A percentile compares a stretch with the other conserved stretches of the same genome.
These are phyloP conservation scores for Lycium ferocissimum DNA, from an alignment of 257 asterid genomes.

Conservation along the genomic window DNA sequence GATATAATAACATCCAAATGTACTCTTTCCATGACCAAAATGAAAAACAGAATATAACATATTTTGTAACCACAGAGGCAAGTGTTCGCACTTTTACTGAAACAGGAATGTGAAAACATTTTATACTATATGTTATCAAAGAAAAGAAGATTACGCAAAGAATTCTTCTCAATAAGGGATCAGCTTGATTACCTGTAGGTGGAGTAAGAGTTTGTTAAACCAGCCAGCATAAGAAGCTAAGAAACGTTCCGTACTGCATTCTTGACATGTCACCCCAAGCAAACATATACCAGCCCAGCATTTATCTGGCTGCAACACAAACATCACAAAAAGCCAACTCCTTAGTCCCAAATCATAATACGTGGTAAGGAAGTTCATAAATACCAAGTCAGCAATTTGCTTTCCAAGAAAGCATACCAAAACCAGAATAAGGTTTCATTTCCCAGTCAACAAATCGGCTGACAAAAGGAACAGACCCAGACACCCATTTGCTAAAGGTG, in stretches of 20 bases:
- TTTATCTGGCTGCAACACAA: slow-evolving; percentile 76
- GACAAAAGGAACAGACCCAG: not conserved
- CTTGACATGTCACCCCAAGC: slow-evolving; percentile 89
- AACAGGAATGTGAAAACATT: not conserved
- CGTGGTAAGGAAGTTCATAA: not conserved
- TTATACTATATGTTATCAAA: not conserved
- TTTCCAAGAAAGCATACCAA: not conserved
- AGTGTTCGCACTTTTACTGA: not conserved
- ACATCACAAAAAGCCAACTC: slow-evolving; percentile 11
- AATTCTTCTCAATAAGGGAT: not conserved
- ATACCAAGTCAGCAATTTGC: not conserved
- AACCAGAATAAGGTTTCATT: not conserved
- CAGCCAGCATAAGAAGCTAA: slow-evolving; percentile 69
- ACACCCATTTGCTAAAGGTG: not conserved
- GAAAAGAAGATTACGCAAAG: not conserved
- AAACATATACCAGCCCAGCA: slow-evolving; percentile 88
- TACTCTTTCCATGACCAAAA: slow-evolving; percentile 9
- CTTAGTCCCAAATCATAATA: not conserved
- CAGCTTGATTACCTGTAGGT: slow-evolving; percentile 68
- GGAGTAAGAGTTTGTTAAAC: slow-evolving; percentile 64
- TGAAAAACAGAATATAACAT: not conserved
- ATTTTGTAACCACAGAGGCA: not conserved
- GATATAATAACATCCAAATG: not conserved
- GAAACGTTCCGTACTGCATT: slow-evolving; percentile 83
- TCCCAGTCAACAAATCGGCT: not conserved